Evolutionary conservation across 2,329 filamentous ascomycete species (phyloP).

Genomic region (Talaromyces sp.): DNA sequence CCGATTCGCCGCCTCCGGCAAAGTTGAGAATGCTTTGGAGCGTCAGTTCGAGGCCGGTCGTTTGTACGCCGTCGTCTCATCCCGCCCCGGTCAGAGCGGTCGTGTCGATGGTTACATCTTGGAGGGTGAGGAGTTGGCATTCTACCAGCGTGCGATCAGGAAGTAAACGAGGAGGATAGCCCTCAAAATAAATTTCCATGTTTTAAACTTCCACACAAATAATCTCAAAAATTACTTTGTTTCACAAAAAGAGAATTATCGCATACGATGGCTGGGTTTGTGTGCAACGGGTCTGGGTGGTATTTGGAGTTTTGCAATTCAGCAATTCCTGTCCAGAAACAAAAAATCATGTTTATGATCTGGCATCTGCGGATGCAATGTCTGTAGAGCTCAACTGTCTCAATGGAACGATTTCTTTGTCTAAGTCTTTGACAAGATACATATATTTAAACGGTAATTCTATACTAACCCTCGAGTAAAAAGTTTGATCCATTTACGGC

Average conservation of each 20-base stretch:
- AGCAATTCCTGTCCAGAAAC: conserved; percentile 19
- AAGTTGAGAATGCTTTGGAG: conserved; percentile 90
- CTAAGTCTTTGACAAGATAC: not conserved
- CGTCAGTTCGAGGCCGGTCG: conserved; percentile 99
- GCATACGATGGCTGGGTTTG: conserved; percentile 12
- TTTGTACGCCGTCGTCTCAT: conserved; percentile 88
- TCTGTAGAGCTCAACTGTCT: conserved; percentile 20
- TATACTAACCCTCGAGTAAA: not conserved
- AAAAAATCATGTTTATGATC: conserved; percentile 20
- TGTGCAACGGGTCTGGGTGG: conserved; percentile 17
- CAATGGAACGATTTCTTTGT: conserved; percentile 17
- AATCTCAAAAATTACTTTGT: not conserved
- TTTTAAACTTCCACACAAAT: conserved; percentile 11
- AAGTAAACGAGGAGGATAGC: conserved; percentile 62
- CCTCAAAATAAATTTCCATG: conserved; percentile 24
- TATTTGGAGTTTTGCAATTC: conserved; percentile 20
- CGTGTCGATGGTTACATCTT: conserved; percentile 96
- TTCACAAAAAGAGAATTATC: not conserved
- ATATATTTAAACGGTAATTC: too few relatives aligned
- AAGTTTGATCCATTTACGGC: not conserved
- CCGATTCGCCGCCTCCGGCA: conserved; percentile 76
- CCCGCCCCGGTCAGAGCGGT: conserved; percentile 93
- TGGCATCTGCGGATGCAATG: conserved; percentile 18
- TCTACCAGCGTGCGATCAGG: conserved; percentile 99
- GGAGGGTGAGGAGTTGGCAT: conserved; percentile 98